Evolutionary conservation across 176 grass and related monocot genomes (phyloP), one percentile per base, ranked within the genome.

Genomic region (Aegilops speltoides): DNA sequence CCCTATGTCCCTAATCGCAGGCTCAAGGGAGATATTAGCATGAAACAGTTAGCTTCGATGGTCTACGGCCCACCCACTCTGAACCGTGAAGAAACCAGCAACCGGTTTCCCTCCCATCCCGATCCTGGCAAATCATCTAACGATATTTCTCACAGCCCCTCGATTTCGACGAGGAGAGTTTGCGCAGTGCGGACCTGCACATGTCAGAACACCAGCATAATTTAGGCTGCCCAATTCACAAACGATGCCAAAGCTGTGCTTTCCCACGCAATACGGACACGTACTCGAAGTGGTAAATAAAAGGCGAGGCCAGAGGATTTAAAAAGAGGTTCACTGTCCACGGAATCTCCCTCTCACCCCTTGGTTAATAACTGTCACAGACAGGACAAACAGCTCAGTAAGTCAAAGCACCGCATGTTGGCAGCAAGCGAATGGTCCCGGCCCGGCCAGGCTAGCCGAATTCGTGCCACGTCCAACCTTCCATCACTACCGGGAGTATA

Each of bases 101-200:
- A 45, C 11, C 43, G 3, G 43, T 45, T 45, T 45, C 11, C 43
- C 11, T 28, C 20, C 45, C 79, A 67, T 68, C 26, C 64, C 3
- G 20, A 13, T 23, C 41, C 79, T 33, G 26, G 29, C 64, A 68
- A 32, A 28, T 11, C 63, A 54, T 17, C 79, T 17, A 75, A 29
- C 69, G 22, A 4, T 81, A 64, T 68, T 82, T 72, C 57, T 17
- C 73, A 57, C 8, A 2, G 46, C 32, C 29, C 36, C 34, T 17
- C 20, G 37, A 6, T 79, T 40, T 67, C 20, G 29, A 79, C 50
- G 52, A 43, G 23, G 66, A 33, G 66, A 69, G 82, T 57, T 79
- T 40, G 79, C 64, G 84, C 84, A 64, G 57, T 22, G 84, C 56
- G 65, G 56, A 2, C 41, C 66, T 15, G 32, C 10, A 68, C 74